Conservation (phyloP, 176 grass and related monocot genomes). For the Rhynchospora pubera region DNA sequence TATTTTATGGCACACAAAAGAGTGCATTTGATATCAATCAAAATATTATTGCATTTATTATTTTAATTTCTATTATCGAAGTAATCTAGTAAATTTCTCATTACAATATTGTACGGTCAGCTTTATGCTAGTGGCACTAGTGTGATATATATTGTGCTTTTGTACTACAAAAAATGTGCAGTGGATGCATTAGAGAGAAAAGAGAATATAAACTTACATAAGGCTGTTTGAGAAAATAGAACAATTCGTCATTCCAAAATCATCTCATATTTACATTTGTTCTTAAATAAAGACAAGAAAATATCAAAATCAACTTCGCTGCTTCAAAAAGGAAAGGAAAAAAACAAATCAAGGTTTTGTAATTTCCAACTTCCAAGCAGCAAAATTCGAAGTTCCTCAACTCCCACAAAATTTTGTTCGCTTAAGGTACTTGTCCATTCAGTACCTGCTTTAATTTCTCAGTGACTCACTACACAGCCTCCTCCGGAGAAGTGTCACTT, state of each 20-base stretch:
- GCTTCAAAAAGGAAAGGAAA: background rate
- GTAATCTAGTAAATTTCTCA: no score
- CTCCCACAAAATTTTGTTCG: background rate
- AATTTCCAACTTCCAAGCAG: background rate
- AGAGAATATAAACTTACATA: no score
- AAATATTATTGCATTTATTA: no score
- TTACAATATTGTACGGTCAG: no score
- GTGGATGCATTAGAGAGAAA: no score
- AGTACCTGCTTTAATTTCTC: background rate
- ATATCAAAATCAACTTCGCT: background rate
- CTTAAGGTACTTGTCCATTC: background rate
- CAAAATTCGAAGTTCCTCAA: background rate
- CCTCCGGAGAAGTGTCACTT: no score
- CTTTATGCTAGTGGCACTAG: no score
- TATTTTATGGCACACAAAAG: background rate
- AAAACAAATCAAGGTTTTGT: background rate
- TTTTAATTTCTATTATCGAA: no score
- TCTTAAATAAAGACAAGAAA: background rate
- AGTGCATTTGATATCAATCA: background rate
- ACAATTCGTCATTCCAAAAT: background rate
- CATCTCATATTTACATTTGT: constrained; percentile 1
- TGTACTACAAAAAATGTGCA: no score
- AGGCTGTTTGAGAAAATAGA: no score
- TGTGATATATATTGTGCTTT: no score
- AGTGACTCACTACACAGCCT: constrained; percentile 5